Evolutionary conservation across 345 rosid species (phyloP), one percentile per base, ranked within the genome.

Genomic region (Eucalyptus lansdowneana): DNA sequence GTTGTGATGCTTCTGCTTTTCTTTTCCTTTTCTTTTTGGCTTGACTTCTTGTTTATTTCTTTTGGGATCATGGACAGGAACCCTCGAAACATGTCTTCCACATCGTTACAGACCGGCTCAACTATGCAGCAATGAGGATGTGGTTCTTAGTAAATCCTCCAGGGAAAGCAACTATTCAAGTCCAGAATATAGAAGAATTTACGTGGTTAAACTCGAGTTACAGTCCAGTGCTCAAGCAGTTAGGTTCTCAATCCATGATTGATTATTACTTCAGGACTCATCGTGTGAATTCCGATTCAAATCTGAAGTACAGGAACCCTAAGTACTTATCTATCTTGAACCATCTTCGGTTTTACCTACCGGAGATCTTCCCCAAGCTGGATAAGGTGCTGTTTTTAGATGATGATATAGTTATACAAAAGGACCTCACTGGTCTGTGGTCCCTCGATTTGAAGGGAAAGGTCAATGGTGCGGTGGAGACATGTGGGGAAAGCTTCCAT

Each of bases 391-490:
- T 98, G 89, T 98, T 98, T 94, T 91, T 98, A 90, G 99, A 98
- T 90, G 99, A 98, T 89, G 99, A 98, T 91, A 91, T 96, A 92
- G 99, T 98, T 83, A 98, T 98, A 86, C 96, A 94, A 95, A 98
- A 95, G 94, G 99, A 98, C 92, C 97, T 98, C 72, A 87, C 93
- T 80, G 95, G 91, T 86, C 95, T 98, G 89, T 98, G 99, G 99
- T 95, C 97, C 86, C 90, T 97, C 90, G 93, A 98, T 94, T 92
- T 98, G 94, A 97, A 95, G 93, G 99, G 99, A 86, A 98, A 95
- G 67, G 99, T 98, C 86, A 97, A 96, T 89, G 99, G 99, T 87
- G 99, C 99, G 47, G 99, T 98, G n/a, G 99, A 98, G 94, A 98
- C 99, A 80, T 98, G 99, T 91, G 96, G 98, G 89, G 98, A 97